These are phyloP conservation scores for Forsythia viridissima DNA, from an alignment of 257 asterid genomes.

Conservation along the genomic window DNA sequence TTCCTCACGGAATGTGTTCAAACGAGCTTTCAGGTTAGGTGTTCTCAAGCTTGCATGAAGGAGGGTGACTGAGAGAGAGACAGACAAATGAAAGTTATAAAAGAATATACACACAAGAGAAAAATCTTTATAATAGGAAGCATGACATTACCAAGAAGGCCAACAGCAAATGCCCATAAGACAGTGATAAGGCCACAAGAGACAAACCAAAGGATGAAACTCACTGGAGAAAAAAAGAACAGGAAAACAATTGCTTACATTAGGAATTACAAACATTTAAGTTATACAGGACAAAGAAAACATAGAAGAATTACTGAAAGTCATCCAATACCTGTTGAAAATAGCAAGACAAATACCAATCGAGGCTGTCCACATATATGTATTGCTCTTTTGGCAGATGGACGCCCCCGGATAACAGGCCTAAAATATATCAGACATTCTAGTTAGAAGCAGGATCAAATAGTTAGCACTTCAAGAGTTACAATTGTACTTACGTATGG, in stretches of 20 bases:
- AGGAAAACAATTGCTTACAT: not conserved
- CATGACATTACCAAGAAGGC: slow-evolving; percentile 70
- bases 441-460: slow-evolving; percentile 24
- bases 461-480: slow-evolving; percentile 2
- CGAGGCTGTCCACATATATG: slow-evolving; percentile 93
- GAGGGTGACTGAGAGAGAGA: slow-evolving; percentile 61
- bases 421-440: slow-evolving; percentile 40
- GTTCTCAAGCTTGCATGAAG: slow-evolving; percentile 93
- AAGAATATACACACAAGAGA: slow-evolving; percentile 5
- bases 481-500: slow-evolving; percentile 61
- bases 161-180: slow-evolving; percentile 63
- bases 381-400: slow-evolving; percentile 80
- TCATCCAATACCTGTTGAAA: slow-evolving; percentile 47
- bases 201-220: slow-evolving; percentile 78
- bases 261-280: slow-evolving; percentile 13
- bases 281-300: not conserved
- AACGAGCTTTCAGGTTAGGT: slow-evolving; percentile 95
- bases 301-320: not conserved
- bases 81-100: slow-evolving; percentile 5
- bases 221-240: slow-evolving; percentile 46
- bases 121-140: slow-evolving; percentile 14
- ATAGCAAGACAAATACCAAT: slow-evolving; percentile 74
- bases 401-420: slow-evolving; percentile 98
- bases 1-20: slow-evolving; percentile 96
- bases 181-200: slow-evolving; percentile 76